Conservation (phyloP, 768 basidiomycete genomes). For the Pleurotus giganteus region DNA sequence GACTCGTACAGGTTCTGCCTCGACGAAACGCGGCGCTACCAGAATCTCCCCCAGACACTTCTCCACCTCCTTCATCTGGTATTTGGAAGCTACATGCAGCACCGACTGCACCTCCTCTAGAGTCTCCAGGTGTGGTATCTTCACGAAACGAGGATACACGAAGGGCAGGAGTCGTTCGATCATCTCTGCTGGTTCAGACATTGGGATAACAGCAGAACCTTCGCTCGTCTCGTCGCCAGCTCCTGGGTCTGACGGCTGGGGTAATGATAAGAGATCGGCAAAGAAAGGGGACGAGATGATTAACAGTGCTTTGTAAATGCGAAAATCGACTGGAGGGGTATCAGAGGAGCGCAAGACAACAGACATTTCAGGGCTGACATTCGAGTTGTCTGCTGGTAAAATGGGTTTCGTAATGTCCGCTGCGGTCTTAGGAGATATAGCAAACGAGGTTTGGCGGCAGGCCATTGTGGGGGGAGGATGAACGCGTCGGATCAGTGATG, state of each 20-base stretch:
- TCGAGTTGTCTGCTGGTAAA: slow-evolving; percentile 20
- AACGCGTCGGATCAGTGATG: not conserved
- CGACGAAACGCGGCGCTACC: slow-evolving; percentile 14
- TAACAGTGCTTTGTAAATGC: slow-evolving; percentile 52
- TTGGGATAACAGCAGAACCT: slow-evolving; percentile 41
- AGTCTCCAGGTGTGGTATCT: slow-evolving; percentile 1
- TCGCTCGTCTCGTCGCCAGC: slow-evolving; percentile 22
- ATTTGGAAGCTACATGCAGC: slow-evolving; percentile 18
- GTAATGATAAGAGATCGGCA: slow-evolving; percentile 51
- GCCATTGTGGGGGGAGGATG: not conserved
- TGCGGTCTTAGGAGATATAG: not conserved
- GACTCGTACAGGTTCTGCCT: slow-evolving; percentile 16
- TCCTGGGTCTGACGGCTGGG: slow-evolving; percentile 35
- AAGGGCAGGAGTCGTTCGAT: slow-evolving; percentile 41
- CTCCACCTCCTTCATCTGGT: slow-evolving; percentile 22
- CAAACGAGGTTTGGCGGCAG: not conserved
- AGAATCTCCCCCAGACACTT: slow-evolving; percentile 13
- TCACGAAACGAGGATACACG: slow-evolving; percentile 41
- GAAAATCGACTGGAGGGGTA: slow-evolving; percentile 37
- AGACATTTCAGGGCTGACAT: slow-evolving; percentile 39
- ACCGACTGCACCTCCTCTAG: slow-evolving; percentile 15
- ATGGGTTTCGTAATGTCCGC: not conserved
- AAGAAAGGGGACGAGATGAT: slow-evolving; percentile 60
- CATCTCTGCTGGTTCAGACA: slow-evolving; percentile 43
- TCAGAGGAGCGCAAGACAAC: slow-evolving; percentile 57